These are phyloP conservation scores for Acacia confusa DNA, from an alignment of 306 rosid genomes.

Conservation along the genomic window DNA sequence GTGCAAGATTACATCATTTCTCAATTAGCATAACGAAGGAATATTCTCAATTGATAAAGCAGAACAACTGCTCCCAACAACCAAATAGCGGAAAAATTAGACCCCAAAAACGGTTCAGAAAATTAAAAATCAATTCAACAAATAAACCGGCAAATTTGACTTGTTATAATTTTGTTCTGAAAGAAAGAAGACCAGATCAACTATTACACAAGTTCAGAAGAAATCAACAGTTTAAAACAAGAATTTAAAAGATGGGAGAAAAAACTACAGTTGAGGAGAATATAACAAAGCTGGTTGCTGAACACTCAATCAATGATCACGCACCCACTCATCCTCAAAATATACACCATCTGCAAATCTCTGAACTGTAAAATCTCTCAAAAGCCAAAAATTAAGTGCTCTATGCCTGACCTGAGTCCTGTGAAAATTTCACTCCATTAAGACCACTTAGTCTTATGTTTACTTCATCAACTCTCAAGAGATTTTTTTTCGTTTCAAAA, in stretches of 20 bases:
- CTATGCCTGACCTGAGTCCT: not conserved
- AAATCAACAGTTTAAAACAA: not conserved
- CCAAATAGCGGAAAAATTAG: not conserved
- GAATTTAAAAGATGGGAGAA: not conserved
- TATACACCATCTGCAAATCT: not conserved
- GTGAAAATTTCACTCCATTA: not conserved
- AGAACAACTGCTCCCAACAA: not conserved
- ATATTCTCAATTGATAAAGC: not conserved
- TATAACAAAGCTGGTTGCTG: not conserved
- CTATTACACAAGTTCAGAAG: not conserved
- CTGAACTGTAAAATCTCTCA: not conserved
- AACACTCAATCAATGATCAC: not conserved
- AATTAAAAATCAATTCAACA: not conserved
- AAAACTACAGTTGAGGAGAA: not conserved
- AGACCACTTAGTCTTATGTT: not conserved
- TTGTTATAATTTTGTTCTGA: too few relatives aligned
- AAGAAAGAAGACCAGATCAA: conserved; percentile 4
- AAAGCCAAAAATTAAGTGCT: not conserved
- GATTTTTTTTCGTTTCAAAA: not conserved
- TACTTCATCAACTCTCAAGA: not conserved
- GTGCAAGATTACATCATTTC: not conserved
- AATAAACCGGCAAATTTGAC: conserved; percentile 1
- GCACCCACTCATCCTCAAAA: not conserved
- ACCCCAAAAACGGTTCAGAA: not conserved
- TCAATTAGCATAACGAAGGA: not conserved